Base-by-base conservation (phyloP, 2,329 filamentous ascomycete genomes). In the Leptographium lundbergii region DNA sequence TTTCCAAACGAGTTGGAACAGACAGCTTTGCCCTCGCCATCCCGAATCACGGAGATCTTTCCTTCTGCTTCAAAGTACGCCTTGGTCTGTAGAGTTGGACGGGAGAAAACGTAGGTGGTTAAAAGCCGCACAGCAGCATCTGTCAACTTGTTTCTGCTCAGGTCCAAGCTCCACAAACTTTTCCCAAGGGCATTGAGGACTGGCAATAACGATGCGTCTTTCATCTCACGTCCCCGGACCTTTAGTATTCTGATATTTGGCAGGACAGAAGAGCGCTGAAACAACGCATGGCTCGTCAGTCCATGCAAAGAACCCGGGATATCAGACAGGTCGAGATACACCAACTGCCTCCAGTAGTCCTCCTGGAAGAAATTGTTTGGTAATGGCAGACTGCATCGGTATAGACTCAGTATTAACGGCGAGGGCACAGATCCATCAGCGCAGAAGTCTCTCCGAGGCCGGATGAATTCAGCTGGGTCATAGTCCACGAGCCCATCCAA, bases 111-210 rank as follows among this genome's bases (percentile, higher is more conserved):
- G 51, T 27, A 32, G 6, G 66, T 51, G 6, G 67, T 61, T 17
- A 77, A 61, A 3, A 55, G 45, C 9, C 70, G 65, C 13, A 82
- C 64, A 4, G 70, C 63, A 2, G 45, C 63, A 63, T 84, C 81
- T 0, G 74, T 77, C 11, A 85, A 65, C 13, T 71, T 73, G 63
- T 85, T 86, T 6, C 73, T 57, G 45, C 73, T 71, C 0, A 85
- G 56, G 61, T 85, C 81, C 5, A 85, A 65, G 63, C 81, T 82
- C 81, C 81, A 85, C 13, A 85, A 67, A 32, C 72, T 75, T 13
- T 60, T 60, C 5, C 63, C 59, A 54, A 74, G 73, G 6, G 66
- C 62, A 60, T 66, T 63, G 65, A 79, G 64, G 48, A 75, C 62
- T 3, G 66, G 50, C 0, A 68, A 59, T 2, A 72, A 68, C 2